phyloP scores from a whole-genome alignment of 495 filamentous ascomycete genomes.

The Glonium stellatum region DNA sequence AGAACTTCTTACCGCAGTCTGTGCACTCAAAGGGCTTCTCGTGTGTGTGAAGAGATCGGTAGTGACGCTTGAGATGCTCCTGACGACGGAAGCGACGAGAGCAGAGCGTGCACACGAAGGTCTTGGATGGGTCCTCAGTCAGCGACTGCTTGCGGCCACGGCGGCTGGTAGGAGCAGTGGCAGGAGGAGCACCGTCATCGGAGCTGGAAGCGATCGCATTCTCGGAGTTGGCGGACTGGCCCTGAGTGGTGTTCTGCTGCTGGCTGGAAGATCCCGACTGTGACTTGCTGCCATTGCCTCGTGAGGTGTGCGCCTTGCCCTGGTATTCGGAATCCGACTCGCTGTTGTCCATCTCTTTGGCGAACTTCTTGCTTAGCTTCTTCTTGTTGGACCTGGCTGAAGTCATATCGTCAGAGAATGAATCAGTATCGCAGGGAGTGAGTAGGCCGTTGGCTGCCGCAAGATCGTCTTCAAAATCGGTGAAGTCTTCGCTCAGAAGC shows the following conservation, averaged over 20 bases:
- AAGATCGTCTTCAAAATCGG: conserved; percentile 65
- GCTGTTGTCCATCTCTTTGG: conserved; percentile 36
- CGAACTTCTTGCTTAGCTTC: conserved; percentile 47
- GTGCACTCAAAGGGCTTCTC: conserved; percentile 97
- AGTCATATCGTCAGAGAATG: conserved; percentile 37
- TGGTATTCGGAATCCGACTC: conserved; percentile 39
- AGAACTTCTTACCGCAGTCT: conserved; percentile 99
- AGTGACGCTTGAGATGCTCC: conserved; percentile 98
- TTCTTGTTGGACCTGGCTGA: conserved; percentile 56
- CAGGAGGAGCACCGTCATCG: conserved; percentile 33
- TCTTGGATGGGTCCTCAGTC: conserved; percentile 97
- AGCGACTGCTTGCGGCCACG: conserved; percentile 97
- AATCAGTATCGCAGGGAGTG: conserved; percentile 38
- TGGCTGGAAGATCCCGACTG: conserved; percentile 32
- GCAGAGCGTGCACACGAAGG: conserved; percentile 93
- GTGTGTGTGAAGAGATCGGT: conserved; percentile 93
- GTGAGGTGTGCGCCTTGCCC: conserved; percentile 34
- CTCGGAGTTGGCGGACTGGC: conserved; percentile 30
- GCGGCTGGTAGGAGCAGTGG: conserved; percentile 68
- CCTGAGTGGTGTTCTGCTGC: conserved; percentile 37
- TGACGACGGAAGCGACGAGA: conserved; percentile 95
- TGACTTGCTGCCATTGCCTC: conserved; percentile 30
- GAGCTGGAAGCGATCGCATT: conserved; percentile 33
- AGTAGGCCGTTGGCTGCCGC: conserved; percentile 43
- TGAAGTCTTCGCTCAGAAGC: conserved; percentile 69